Percentiles rank a stretch among this genome's conserved stretches.
Evolutionary conservation across 805 yeast genomes (phyloP).

Genomic region (Saturnispora sanitii): DNA sequence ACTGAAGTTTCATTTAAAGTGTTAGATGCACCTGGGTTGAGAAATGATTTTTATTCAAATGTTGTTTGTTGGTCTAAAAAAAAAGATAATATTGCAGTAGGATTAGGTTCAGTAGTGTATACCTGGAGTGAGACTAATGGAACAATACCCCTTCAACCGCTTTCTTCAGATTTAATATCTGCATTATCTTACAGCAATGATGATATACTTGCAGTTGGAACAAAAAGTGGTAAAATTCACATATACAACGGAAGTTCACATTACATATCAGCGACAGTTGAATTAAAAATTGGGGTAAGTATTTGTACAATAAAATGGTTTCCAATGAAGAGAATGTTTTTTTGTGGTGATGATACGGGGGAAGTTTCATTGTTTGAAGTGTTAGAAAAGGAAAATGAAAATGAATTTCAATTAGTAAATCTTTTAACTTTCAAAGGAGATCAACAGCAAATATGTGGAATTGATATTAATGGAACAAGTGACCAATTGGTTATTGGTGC

Average conservation of each 20-base stretch:
- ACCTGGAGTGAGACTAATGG: constrained; percentile 51
- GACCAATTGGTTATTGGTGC: constrained; percentile 70
- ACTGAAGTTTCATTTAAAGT: constrained; percentile 40
- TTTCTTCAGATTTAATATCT: constrained; percentile 37
- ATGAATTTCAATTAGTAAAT: constrained; percentile 12
- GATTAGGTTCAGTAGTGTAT: constrained; percentile 47
- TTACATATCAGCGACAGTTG: constrained; percentile 14
- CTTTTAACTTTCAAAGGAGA: constrained; percentile 34
- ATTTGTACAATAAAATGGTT: constrained; percentile 58
- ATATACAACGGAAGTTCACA: constrained; percentile 24
- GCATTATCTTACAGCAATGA: constrained; percentile 47
- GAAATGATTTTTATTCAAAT: constrained; percentile 72
- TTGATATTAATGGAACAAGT: constrained; percentile 46
- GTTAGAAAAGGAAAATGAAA: background rate
- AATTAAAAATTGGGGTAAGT: constrained; percentile 29
- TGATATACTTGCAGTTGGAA: constrained; percentile 43
- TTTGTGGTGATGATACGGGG: constrained; percentile 62
- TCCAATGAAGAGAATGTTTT: constrained; percentile 32
- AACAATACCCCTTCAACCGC: constrained; percentile 34
- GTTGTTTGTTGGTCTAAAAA: constrained; percentile 59
- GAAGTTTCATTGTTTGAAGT: constrained; percentile 37
- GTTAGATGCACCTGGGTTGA: constrained; percentile 58
- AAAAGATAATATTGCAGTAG: constrained; percentile 51
- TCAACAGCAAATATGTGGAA: constrained; percentile 55
- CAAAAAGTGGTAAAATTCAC: constrained; percentile 44